These are phyloP conservation scores for Leishmania arabica DNA, from an alignment of 208 protist genomes.

Conservation along the genomic window DNA sequence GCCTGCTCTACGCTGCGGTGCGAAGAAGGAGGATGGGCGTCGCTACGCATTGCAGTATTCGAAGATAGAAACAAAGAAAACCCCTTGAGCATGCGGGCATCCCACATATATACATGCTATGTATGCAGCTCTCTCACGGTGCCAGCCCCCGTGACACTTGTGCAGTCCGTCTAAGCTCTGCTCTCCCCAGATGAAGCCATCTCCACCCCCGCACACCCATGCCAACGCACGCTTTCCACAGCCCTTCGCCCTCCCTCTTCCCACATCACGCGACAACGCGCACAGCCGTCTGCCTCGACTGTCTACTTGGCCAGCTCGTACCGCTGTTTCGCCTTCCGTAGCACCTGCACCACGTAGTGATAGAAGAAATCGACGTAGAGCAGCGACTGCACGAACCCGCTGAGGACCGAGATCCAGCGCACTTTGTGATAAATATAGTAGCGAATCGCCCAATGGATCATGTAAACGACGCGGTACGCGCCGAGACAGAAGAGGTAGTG, in stretches of 20 bases:
- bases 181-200: neutral
- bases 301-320: constrained; percentile 77
- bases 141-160: neutral
- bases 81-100: neutral
- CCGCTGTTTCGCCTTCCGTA: constrained; percentile 70
- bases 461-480: constrained; percentile 94
- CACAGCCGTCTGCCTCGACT: neutral
- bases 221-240: neutral
- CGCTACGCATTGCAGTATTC: no score
- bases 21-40: neutral
- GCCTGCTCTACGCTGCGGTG: neutral
- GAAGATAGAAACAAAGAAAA: neutral
- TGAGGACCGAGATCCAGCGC: constrained; percentile 76
- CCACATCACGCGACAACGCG: neutral
- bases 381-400: constrained; percentile 91
- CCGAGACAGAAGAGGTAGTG: constrained; percentile 96
- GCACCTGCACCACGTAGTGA: constrained; percentile 91
- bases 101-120: neutral
- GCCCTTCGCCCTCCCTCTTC: neutral
- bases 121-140: neutral
- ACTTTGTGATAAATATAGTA: constrained; percentile 72
- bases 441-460: constrained; percentile 95
- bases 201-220: neutral
- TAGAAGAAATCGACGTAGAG: constrained; percentile 98
- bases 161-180: neutral